These are phyloP conservation scores for Esteya vermicola DNA, from an alignment of 2,329 filamentous ascomycete species.

Conservation along the genomic window DNA sequence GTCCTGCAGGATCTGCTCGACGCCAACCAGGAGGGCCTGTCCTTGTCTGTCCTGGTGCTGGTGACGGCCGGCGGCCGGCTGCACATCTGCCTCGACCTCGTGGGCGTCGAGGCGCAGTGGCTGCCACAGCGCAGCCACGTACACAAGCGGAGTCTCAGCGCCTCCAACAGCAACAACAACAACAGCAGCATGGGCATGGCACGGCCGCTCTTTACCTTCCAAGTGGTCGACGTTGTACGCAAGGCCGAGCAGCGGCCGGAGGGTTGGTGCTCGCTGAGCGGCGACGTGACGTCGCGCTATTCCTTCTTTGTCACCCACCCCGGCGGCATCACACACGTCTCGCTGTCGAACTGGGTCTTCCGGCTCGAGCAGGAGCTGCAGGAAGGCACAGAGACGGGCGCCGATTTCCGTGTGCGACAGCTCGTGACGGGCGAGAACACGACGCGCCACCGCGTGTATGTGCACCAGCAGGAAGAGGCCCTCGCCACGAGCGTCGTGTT, in stretches of 20 bases:
- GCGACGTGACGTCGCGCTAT: constrained; percentile 47
- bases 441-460: constrained; percentile 41
- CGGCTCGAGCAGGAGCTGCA: constrained; percentile 46
- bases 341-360: constrained; percentile 48
- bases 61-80: constrained; percentile 47
- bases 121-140: constrained; percentile 39
- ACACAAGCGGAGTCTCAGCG: constrained; percentile 5
- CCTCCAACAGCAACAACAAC: constrained; percentile 22
- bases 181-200: constrained; percentile 13
- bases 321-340: constrained; percentile 44
- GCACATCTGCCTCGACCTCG: constrained; percentile 45
- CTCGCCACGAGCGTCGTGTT: constrained; percentile 40
- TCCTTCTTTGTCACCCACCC: constrained; percentile 49
- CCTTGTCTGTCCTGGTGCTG: constrained; percentile 43
- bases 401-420: constrained; percentile 47
- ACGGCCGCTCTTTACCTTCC: constrained; percentile 43
- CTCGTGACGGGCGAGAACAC: constrained; percentile 44
- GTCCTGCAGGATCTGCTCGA: constrained; percentile 20
- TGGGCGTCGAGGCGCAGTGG: constrained; percentile 53
- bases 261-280: constrained; percentile 49
- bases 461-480: constrained; percentile 31
- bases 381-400: constrained; percentile 39
- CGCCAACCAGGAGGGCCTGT: constrained; percentile 43
- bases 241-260: constrained; percentile 38
- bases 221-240: constrained; percentile 46